phyloP scores from a whole-genome alignment of 495 filamentous ascomycete species.

The Staphylotrichum tortipilum region DNA sequence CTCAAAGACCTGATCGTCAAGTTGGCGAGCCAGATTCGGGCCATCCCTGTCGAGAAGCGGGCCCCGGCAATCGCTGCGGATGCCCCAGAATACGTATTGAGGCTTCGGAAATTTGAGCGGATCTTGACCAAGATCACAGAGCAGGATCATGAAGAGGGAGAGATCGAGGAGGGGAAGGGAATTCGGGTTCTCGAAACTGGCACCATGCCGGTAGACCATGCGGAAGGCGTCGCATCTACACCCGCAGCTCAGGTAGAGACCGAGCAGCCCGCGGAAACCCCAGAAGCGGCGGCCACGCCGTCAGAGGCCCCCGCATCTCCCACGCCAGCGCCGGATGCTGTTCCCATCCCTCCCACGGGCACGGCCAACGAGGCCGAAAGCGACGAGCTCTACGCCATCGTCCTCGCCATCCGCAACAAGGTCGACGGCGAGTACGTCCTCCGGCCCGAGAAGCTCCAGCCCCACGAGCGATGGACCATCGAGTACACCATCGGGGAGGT shows the following conservation, averaged over 20 bases:
- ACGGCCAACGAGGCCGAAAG: conserved; percentile 7
- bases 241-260: too few relatives aligned
- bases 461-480: conserved; percentile 57
- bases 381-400: conserved; percentile 42
- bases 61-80: background rate
- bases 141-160: too few relatives aligned
- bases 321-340: background rate
- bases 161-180: too few relatives aligned
- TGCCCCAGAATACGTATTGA: conserved; percentile 17
- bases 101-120: conserved; percentile 31
- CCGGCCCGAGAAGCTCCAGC: conserved; percentile 46
- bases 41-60: conserved; percentile 1
- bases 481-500: conserved; percentile 66
- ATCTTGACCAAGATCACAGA: conserved; percentile 22
- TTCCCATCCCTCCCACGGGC: background rate
- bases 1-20: conserved; percentile 24
- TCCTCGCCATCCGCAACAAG: conserved; percentile 60
- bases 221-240: too few relatives aligned
- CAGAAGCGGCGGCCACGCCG: background rate
- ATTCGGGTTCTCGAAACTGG: background rate
- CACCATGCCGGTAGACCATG: background rate
- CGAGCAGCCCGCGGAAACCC: background rate
- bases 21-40: conserved; percentile 12
- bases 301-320: background rate
- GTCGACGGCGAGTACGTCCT: conserved; percentile 58